Conservation (phyloP, 2,329 filamentous ascomycete genomes). For the Aspergillus sp. region DNA sequence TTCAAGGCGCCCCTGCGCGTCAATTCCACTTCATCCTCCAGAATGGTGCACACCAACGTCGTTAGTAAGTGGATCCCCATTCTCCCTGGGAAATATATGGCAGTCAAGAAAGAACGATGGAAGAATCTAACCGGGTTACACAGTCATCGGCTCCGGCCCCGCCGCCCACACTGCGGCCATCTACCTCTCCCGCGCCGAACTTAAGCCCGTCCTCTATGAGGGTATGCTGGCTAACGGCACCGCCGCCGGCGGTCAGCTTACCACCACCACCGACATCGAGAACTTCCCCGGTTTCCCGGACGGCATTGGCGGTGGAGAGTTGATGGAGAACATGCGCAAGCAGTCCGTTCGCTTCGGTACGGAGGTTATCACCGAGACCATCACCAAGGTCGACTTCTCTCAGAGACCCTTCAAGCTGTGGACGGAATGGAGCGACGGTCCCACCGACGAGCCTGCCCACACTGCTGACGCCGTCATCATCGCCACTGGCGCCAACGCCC, state of each 20-base stretch:
- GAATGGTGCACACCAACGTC: slow-evolving; percentile 88
- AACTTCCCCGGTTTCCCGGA: slow-evolving; percentile 96
- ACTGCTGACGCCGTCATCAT: slow-evolving; percentile 93
- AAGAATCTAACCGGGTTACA: slow-evolving; percentile 8
- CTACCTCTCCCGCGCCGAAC: slow-evolving; percentile 90
- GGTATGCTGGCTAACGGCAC: slow-evolving; percentile 97
- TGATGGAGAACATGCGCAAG: slow-evolving; percentile 95
- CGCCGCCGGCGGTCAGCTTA: slow-evolving; percentile 92
- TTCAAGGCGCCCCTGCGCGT: slow-evolving; percentile 44
- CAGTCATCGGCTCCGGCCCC: slow-evolving; percentile 88
- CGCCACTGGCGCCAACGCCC: slow-evolving; percentile 90
- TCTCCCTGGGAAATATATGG: too few relatives aligned
- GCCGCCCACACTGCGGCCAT: slow-evolving; percentile 96
- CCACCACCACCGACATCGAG: slow-evolving; percentile 96
- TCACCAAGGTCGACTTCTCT: slow-evolving; percentile 82
- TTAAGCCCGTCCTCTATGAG: slow-evolving; percentile 95
- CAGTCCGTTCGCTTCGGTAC: slow-evolving; percentile 94
- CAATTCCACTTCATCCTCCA: slow-evolving; percentile 38
- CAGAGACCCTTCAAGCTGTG: slow-evolving; percentile 87
- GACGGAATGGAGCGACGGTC: slow-evolving; percentile 78
- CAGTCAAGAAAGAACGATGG: too few relatives aligned
- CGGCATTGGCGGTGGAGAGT: slow-evolving; percentile 78
- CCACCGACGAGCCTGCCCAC: slow-evolving; percentile 68
- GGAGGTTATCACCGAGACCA: slow-evolving; percentile 88
- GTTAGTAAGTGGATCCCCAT: slow-evolving; percentile 65